Conservation (phyloP, 2,329 filamentous ascomycete species). For the Akanthomyces muscarius region DNA sequence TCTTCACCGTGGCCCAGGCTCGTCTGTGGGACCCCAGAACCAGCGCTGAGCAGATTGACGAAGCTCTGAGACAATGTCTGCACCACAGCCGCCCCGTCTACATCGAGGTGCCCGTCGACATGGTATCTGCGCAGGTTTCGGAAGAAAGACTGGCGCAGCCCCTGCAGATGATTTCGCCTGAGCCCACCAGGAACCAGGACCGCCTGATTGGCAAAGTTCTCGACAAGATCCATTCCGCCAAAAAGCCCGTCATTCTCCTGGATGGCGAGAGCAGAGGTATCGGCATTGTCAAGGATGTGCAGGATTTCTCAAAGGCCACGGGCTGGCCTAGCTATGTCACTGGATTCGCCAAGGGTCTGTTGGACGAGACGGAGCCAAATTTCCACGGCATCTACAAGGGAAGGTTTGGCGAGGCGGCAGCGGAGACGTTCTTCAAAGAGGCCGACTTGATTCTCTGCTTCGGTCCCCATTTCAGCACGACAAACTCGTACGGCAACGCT, state of each 20-base stretch:
- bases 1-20: conserved; percentile 48
- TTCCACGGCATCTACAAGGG: conserved; percentile 48
- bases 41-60: conserved; percentile 48
- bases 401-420: conserved; percentile 32
- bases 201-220: conserved; percentile 33
- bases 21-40: conserved; percentile 41
- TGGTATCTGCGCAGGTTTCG: conserved; percentile 39
- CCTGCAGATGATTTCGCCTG: conserved; percentile 21
- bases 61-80: conserved; percentile 46
- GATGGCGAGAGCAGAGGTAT: conserved; percentile 46
- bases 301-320: conserved; percentile 40
- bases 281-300: conserved; percentile 38
- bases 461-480: conserved; percentile 43
- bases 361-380: conserved; percentile 44
- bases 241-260: conserved; percentile 47
- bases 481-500: conserved; percentile 40
- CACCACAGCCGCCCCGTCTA: conserved; percentile 53
- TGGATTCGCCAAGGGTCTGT: conserved; percentile 45
- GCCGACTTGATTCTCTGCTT: conserved; percentile 45
- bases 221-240: conserved; percentile 39
- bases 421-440: conserved; percentile 34
- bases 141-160: conserved; percentile 28
- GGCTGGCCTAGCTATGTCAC: conserved; percentile 46
- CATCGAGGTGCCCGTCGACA: conserved; percentile 51
- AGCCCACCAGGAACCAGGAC: conserved; percentile 22